phyloP scores from a whole-genome alignment of 306 rosid species.

The Coriaria nepalensis region DNA sequence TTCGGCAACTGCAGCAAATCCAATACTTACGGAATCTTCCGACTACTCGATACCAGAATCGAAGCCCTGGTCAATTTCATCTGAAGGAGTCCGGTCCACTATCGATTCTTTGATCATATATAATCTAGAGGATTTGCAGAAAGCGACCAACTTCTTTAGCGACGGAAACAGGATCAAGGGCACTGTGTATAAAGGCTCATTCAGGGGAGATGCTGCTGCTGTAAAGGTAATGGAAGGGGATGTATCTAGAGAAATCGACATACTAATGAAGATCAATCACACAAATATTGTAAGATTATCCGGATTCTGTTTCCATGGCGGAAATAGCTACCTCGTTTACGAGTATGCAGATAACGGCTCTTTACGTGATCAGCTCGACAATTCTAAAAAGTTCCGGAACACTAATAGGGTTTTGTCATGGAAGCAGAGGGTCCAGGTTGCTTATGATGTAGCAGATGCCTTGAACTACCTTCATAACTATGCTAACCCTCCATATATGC shows the following conservation, averaged over 20 bases:
- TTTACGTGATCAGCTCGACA: constrained; percentile 36
- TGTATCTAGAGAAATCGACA: constrained; percentile 46
- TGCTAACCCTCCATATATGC: constrained; percentile 40
- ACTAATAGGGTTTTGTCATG: no score
- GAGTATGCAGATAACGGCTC: constrained; percentile 54
- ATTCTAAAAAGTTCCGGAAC: no score
- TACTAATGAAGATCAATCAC: constrained; percentile 54
- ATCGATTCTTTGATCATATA: constrained; percentile 46
- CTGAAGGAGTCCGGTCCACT: constrained; percentile 34
- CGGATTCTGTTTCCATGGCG: constrained; percentile 52
- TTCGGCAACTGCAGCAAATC: no score
- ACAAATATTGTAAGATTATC: constrained; percentile 59
- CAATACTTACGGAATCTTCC: constrained; percentile 1
- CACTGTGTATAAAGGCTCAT: constrained; percentile 43
- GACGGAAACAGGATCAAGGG: constrained; percentile 41
- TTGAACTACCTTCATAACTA: constrained; percentile 63
- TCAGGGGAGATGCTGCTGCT: constrained; percentile 65
- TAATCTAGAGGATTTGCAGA: constrained; percentile 32
- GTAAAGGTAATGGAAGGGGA: constrained; percentile 56
- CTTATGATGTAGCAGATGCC: constrained; percentile 52
- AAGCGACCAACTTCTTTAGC: constrained; percentile 33
- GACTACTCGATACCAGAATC: background rate
- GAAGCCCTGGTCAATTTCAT: constrained; percentile 26
- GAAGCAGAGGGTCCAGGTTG: constrained; percentile 66
- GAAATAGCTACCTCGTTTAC: constrained; percentile 54